Evolutionary conservation across 495 filamentous ascomycete genomes (phyloP).

Genomic region (Neurospora tetrasperma): DNA sequence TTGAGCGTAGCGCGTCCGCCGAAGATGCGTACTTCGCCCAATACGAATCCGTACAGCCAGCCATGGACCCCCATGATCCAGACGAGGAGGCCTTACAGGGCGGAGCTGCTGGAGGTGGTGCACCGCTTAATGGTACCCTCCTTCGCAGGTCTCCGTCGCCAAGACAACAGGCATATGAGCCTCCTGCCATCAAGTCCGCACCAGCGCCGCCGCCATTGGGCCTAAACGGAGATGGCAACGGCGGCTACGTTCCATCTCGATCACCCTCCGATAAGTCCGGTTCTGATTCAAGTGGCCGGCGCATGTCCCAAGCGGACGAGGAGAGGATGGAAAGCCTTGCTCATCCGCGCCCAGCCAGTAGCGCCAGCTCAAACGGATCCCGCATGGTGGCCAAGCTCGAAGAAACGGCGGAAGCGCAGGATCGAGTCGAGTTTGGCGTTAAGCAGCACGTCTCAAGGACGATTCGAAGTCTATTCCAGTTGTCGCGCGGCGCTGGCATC

Average conservation of each 20-base stretch:
- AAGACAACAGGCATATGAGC: background rate
- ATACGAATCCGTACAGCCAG: constrained; percentile 81
- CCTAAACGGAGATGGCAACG: constrained; percentile 8
- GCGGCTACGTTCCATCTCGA: background rate
- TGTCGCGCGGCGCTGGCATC: constrained; percentile 73
- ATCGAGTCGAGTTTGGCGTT: constrained; percentile 65
- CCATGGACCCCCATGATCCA: constrained; percentile 81
- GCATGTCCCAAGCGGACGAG: constrained; percentile 18
- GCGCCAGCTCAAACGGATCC: constrained; percentile 44
- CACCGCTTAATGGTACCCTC: background rate
- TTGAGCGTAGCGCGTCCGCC: constrained; percentile 28
- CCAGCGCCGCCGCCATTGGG: constrained; percentile 28
- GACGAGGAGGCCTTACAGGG: constrained; percentile 38
- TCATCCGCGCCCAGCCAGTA: constrained; percentile 41
- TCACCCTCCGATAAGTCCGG: background rate
- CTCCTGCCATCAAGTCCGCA: background rate
- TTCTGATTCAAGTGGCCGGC: constrained; percentile 1
- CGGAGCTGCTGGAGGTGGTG: background rate
- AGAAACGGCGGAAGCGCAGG: constrained; percentile 50
- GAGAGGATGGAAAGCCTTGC: constrained; percentile 19
- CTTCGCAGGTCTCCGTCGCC: background rate
- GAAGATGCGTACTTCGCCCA: constrained; percentile 79
- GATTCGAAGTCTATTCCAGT: constrained; percentile 77
- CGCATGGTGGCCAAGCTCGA: constrained; percentile 56
- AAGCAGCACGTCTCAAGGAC: constrained; percentile 83